Percentiles rank a stretch among this genome's conserved stretches.
Evolutionary conservation across 2,329 filamentous ascomycete species (phyloP).

Genomic region (Cercospora sp.): DNA sequence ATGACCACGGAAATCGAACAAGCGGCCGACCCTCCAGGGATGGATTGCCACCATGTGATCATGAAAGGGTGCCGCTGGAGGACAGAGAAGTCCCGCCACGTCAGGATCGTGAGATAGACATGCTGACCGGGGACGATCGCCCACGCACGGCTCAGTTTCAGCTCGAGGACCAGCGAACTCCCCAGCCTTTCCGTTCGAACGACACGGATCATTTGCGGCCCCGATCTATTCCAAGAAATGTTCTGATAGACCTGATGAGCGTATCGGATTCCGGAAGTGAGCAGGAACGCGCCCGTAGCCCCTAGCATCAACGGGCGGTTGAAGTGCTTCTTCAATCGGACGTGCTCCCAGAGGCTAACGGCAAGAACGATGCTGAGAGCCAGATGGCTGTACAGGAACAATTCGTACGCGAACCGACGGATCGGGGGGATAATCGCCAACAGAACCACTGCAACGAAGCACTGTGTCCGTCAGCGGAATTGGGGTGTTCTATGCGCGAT

Average conservation of each 20-base stretch:
- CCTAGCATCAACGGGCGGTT: constrained; percentile 1
- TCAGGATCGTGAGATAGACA: constrained; percentile 5
- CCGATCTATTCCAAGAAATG: background rate
- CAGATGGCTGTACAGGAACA: constrained; percentile 6
- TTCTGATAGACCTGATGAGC: background rate
- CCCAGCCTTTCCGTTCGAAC: background rate
- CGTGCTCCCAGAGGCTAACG: constrained; percentile 1
- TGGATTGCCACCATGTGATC: background rate
- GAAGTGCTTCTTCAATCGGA: constrained; percentile 2
- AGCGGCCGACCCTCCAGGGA: background rate
- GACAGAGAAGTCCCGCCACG: constrained; percentile 4
- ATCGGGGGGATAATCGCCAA: constrained; percentile 1
- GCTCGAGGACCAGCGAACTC: constrained; percentile 4
- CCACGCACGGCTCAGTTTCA: background rate
- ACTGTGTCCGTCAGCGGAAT: constrained; percentile 3
- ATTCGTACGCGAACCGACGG: constrained; percentile 7
- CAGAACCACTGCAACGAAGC: background rate
- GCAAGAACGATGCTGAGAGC: background rate
- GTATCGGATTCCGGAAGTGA: background rate
- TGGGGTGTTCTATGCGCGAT: background rate
- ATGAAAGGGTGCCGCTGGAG: constrained; percentile 7
- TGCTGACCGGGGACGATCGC: constrained; percentile 1
- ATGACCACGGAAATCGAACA: constrained; percentile 2
- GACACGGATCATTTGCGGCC: background rate
- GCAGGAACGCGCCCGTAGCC: constrained; percentile 1